Evolutionary conservation across 139 green algal species (phyloP), one percentile per base, ranked within the genome.

Genomic region (Chlamydomonas sphaeroides): DNA sequence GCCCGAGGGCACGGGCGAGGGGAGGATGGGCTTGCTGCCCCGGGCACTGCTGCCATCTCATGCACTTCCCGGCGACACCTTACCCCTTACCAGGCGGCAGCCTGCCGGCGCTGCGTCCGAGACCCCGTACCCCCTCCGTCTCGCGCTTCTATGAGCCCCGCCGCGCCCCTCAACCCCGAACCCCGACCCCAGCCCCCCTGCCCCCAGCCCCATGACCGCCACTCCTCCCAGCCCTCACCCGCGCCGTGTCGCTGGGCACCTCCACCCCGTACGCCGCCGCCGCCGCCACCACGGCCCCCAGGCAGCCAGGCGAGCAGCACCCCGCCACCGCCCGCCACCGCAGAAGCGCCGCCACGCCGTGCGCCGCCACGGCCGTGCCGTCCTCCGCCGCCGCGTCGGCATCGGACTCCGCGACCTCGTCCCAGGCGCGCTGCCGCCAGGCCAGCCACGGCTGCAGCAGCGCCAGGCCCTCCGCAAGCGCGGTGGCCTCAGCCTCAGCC

Each of bases 221-320:
- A 51, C 51, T 17, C 51, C 3, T 7, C 2, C 56, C 23, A 62
- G 2, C 25, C 15, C 23, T n/a, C 39, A 80, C 74, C 74, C 45
- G 68, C 20, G 59, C 59, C 0, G 63, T 20, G n/a, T 61, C 74
- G 2, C 4, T 1, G 0, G 74, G 59, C 21, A 80, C 57, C n/a
- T 61, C 39, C 41, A 80, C 39, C n/a, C n/a, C 74, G 42, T 71
- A 80, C 28, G 48, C 51, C n/a, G 63, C 59, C 21, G 74, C 74
- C 38, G 74, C 74, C 38, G 28, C 6, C n/a, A 70, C 35, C 5
- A 80, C 41, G 3, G 28, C 59, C 14, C 35, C 48, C 41, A 71
- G 15, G 39, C 32, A 38, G 5, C 4, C 23, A 51, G 71, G 20
- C 18, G 67, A 51, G 18, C 28, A 14, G 18, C 2, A 8, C 38